These are phyloP conservation scores for Sungouiozyma intestinalis DNA, from an alignment of 805 yeast genomes.

Conservation along the genomic window DNA sequence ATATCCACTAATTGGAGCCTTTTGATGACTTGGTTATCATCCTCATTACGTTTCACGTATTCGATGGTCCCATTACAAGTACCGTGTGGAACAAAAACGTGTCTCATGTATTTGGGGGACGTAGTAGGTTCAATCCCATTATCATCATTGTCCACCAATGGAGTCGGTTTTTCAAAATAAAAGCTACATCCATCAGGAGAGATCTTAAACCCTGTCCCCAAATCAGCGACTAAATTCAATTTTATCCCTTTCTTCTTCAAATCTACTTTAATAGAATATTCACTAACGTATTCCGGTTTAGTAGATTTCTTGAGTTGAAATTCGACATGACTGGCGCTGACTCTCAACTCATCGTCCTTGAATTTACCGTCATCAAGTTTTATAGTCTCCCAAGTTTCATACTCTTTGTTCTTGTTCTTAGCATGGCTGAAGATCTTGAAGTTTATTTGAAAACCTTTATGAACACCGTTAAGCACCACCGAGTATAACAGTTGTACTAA, in stretches of 20 bases:
- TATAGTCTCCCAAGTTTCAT: slow-evolving; percentile 39
- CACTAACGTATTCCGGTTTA: neutral
- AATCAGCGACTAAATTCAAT: slow-evolving; percentile 12
- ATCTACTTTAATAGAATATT: slow-evolving; percentile 5
- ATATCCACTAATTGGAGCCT: slow-evolving; percentile 25
- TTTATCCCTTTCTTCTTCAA: slow-evolving; percentile 8
- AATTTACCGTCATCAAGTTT: slow-evolving; percentile 26
- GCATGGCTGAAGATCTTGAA: slow-evolving; percentile 32
- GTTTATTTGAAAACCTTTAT: slow-evolving; percentile 44
- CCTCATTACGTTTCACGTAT: slow-evolving; percentile 6
- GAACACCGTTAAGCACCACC: slow-evolving; percentile 39
- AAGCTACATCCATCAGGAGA: slow-evolving; percentile 66
- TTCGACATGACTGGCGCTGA: slow-evolving; percentile 10
- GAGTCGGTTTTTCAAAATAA: slow-evolving; percentile 44
- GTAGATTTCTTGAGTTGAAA: slow-evolving; percentile 11
- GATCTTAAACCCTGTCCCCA: slow-evolving; percentile 53
- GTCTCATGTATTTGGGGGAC: slow-evolving; percentile 42
- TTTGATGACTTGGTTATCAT: slow-evolving; percentile 4
- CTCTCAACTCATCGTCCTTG: slow-evolving; percentile 11
- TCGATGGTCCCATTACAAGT: slow-evolving; percentile 46
- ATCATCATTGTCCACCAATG: slow-evolving; percentile 45
- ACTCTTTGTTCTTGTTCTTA: slow-evolving; percentile 15
- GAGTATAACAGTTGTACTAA: slow-evolving; percentile 46
- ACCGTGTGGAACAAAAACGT: slow-evolving; percentile 75
- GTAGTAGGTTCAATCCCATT: slow-evolving; percentile 29